A percentile compares a stretch with the other conserved stretches of the same genome.
phyloP scores from a whole-genome alignment of 2,329 filamentous ascomycete genomes.

The Trichoderma gracile region DNA sequence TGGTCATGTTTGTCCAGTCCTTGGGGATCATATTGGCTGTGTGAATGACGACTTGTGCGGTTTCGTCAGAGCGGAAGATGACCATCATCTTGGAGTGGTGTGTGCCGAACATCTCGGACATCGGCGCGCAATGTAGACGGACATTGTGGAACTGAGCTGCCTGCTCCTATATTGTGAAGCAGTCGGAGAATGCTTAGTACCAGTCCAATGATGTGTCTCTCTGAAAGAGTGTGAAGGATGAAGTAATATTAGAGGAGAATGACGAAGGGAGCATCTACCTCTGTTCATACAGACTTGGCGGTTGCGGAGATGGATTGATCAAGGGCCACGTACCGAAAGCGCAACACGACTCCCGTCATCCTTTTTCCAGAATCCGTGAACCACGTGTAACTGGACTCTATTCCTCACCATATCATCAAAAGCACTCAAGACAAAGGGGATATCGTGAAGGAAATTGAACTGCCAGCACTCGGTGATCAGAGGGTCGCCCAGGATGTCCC shows the following conservation, averaged over 20 bases:
- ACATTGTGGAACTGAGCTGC: slow-evolving; percentile 66
- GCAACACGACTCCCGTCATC: slow-evolving; percentile 61
- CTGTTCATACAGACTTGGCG: no score
- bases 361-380: slow-evolving; percentile 66
- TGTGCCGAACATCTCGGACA: slow-evolving; percentile 83
- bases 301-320: neutral
- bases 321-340: slow-evolving; percentile 54
- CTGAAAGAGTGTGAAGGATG: no score
- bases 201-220: neutral
- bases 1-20: slow-evolving; percentile 87
- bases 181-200: neutral
- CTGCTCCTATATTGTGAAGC: slow-evolving; percentile 52
- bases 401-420: slow-evolving; percentile 54
- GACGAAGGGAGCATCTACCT: no score
- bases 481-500: slow-evolving; percentile 71
- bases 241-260: no score
- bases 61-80: slow-evolving; percentile 74
- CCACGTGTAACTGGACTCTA: slow-evolving; percentile 54
- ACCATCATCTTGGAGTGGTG: slow-evolving; percentile 88
- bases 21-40: slow-evolving; percentile 89
- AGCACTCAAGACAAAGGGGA: slow-evolving; percentile 56
- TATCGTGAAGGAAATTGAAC: slow-evolving; percentile 67
- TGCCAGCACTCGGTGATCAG: slow-evolving; percentile 72
- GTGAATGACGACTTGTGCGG: slow-evolving; percentile 77
- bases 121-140: slow-evolving; percentile 69